Percentiles rank a stretch among this genome's conserved stretches.
Conservation (phyloP, 768 basidiomycete species). For the Inosperma sp. region DNA sequence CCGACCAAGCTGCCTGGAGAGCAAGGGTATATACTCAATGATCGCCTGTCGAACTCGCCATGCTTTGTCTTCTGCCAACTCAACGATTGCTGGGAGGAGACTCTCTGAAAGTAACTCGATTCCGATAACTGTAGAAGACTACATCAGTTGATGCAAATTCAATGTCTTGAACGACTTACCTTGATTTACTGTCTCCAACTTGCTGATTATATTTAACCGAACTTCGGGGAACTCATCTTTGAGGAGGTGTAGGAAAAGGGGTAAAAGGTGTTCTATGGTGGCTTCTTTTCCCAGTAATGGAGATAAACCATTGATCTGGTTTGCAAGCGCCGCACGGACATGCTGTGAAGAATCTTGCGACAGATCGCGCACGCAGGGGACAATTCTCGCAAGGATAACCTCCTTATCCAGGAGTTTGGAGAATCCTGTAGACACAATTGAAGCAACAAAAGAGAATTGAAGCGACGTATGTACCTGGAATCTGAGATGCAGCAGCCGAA, state of each 20-base stretch:
- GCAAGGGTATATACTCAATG: slow-evolving; percentile 98
- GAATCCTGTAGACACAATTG: slow-evolving; percentile 61
- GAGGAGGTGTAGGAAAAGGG: slow-evolving; percentile 90
- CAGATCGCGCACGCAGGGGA: slow-evolving; percentile 92
- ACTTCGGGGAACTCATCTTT: slow-evolving; percentile 99
- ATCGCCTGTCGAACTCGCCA: slow-evolving; percentile 99
- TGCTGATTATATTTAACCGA: slow-evolving; percentile 95
- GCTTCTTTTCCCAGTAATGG: slow-evolving; percentile 90
- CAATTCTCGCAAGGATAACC: slow-evolving; percentile 85
- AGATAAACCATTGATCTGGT: slow-evolving; percentile 93
- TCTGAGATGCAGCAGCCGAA: slow-evolving; percentile 92
- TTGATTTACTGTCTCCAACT: slow-evolving; percentile 90
- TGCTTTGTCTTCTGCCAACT: slow-evolving; percentile 98
- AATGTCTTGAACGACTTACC: slow-evolving; percentile 47
- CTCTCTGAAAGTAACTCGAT: slow-evolving; percentile 93
- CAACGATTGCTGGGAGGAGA: slow-evolving; percentile 94
- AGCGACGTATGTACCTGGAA: slow-evolving; percentile 65
- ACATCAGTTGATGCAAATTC: slow-evolving; percentile 16
- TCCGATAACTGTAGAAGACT: slow-evolving; percentile 72
- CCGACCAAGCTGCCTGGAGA: slow-evolving; percentile 96
- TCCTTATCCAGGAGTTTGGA: slow-evolving; percentile 91
- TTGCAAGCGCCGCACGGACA: slow-evolving; percentile 93
- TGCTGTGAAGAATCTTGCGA: slow-evolving; percentile 94
- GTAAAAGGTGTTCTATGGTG: slow-evolving; percentile 94
- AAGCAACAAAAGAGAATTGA: slow-evolving; percentile 9